These are phyloP conservation scores for Pseudohyphozyma bogoriensis DNA, from an alignment of 768 basidiomycete species.

Conservation along the genomic window DNA sequence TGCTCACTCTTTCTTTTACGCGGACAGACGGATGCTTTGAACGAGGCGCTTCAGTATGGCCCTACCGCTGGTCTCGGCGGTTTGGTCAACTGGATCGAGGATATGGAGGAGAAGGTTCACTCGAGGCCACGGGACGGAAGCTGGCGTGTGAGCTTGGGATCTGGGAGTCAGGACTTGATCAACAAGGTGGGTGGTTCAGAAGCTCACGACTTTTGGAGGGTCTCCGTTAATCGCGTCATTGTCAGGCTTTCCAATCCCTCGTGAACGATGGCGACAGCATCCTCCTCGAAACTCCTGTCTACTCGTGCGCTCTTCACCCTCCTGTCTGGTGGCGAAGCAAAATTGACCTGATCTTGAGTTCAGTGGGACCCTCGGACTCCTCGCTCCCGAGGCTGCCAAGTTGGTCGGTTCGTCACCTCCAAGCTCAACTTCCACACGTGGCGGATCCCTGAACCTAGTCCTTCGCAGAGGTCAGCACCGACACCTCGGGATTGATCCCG, in stretches of 20 bases:
- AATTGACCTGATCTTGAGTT: background rate
- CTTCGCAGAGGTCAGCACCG: slow-evolving; percentile 55
- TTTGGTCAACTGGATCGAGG: slow-evolving; percentile 57
- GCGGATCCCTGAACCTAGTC: background rate
- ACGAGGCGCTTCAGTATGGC: slow-evolving; percentile 62
- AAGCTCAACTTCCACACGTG: too few species aligned
- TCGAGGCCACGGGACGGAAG: slow-evolving; percentile 45
- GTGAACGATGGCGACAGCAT: slow-evolving; percentile 70
- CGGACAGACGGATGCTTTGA: slow-evolving; percentile 53
- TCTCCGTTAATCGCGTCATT: too few species aligned
- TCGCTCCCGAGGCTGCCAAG: slow-evolving; percentile 32
- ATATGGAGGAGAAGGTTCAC: slow-evolving; percentile 62
- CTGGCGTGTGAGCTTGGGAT: slow-evolving; percentile 69
- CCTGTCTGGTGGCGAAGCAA: too few species aligned
- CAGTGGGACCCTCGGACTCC: slow-evolving; percentile 39
- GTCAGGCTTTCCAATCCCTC: slow-evolving; percentile 62
- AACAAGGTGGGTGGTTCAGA: slow-evolving; percentile 53
- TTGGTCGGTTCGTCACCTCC: slow-evolving; percentile 36
- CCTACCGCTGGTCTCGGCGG: slow-evolving; percentile 57
- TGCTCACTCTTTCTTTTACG: slow-evolving; percentile 54
- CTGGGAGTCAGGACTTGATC: slow-evolving; percentile 68
- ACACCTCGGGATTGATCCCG: slow-evolving; percentile 59
- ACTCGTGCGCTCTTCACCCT: slow-evolving; percentile 36
- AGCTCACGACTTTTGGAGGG: background rate
- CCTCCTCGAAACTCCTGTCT: slow-evolving; percentile 71